These are phyloP conservation scores for Coniochaeta ligniaria DNA, from an alignment of 2,329 filamentous ascomycete genomes.

Conservation along the genomic window DNA sequence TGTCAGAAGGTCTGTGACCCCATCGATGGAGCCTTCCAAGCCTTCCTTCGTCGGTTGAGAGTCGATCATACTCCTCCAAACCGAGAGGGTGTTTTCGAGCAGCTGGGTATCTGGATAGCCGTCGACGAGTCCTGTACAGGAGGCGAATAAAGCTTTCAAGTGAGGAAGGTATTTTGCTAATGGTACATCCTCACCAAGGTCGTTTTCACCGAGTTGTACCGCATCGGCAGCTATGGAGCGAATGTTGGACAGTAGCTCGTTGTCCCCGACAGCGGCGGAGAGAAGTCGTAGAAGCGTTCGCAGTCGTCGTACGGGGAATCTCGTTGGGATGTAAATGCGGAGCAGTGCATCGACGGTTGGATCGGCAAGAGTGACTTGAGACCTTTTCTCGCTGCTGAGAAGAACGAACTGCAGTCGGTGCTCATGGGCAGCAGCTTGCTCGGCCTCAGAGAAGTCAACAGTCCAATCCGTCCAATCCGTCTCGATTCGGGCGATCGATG, in stretches of 20 bases:
- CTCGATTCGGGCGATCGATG: constrained; percentile 52
- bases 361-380: constrained; percentile 33
- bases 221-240: constrained; percentile 29
- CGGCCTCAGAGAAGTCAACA: constrained; percentile 40
- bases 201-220: constrained; percentile 26
- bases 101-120: constrained; percentile 25
- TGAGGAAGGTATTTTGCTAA: constrained; percentile 40
- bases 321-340: constrained; percentile 39
- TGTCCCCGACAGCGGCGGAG: constrained; percentile 38
- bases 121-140: constrained; percentile 34
- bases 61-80: constrained; percentile 37
- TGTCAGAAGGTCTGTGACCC: constrained; percentile 38
- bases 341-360: constrained; percentile 39
- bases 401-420: constrained; percentile 48
- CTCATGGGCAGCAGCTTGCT: constrained; percentile 52
- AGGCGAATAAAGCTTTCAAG: constrained; percentile 36
- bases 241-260: constrained; percentile 29
- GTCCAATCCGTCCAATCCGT: constrained; percentile 50
- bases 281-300: constrained; percentile 43
- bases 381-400: constrained; percentile 22
- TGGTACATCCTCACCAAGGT: constrained; percentile 35
- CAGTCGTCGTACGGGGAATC: constrained; percentile 44
- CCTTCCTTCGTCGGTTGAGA: constrained; percentile 30
- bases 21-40: constrained; percentile 38
- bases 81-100: constrained; percentile 27